Conservation (phyloP, 2,329 filamentous ascomycete genomes). For the Coniochaeta ligniaria region DNA sequence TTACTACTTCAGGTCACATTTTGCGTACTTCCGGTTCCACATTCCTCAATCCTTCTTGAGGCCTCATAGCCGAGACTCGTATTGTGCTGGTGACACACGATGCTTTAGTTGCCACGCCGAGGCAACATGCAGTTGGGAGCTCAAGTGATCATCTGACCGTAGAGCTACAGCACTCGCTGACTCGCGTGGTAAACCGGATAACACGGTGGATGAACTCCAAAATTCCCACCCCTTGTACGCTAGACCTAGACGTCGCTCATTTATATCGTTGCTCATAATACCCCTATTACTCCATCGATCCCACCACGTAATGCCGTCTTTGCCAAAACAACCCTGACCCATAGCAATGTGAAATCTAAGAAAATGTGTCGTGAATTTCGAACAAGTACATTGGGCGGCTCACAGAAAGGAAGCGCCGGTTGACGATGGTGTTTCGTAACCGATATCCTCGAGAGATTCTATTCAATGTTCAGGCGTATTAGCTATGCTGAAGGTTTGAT, state of each 20-base stretch:
- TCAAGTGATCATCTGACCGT: background rate
- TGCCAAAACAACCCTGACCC: background rate
- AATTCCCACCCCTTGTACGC: background rate
- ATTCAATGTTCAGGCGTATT: background rate
- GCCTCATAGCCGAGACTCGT: background rate
- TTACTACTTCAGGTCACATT: background rate
- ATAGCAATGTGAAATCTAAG: background rate
- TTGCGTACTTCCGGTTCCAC: background rate
- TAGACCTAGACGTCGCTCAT: background rate
- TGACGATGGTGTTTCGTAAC: slow-evolving; percentile 11
- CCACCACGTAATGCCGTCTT: background rate
- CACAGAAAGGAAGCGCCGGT: background rate
- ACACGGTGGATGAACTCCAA: background rate
- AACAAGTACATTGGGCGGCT: background rate
- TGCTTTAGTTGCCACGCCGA: background rate
- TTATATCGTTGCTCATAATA: background rate
- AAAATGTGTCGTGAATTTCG: background rate
- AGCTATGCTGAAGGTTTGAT: background rate
- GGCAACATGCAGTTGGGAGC: background rate
- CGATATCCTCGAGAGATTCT: slow-evolving; percentile 12
- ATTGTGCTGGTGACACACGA: background rate
- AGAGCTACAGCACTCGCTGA: no score
- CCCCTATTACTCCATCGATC: background rate
- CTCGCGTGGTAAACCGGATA: background rate
- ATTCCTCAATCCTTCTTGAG: background rate